Conservation (phyloP, 208 protist species). For the Angomonas ambiguus region DNA sequence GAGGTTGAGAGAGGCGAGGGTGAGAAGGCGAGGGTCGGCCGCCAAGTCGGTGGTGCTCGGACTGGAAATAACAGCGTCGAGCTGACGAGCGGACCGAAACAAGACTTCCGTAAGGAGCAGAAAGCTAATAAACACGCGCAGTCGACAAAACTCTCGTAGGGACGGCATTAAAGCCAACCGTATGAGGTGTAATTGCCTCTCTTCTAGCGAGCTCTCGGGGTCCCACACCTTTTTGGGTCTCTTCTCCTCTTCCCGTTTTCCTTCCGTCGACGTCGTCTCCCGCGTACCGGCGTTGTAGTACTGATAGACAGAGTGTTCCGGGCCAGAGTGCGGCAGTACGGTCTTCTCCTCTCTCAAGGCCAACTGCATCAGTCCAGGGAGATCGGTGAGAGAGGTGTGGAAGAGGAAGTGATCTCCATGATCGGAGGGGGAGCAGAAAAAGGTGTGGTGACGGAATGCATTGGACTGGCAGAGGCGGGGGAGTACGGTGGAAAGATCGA, state of each 20-base stretch:
- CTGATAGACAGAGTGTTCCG: neutral
- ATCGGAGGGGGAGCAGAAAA: neutral
- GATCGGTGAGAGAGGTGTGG: neutral
- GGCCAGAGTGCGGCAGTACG: neutral
- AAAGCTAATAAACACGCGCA: slow-evolving; percentile 22
- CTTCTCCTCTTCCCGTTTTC: neutral
- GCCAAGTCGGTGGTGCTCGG: no score
- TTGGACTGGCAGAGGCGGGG: neutral
- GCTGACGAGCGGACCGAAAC: neutral
- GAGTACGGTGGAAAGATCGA: neutral
- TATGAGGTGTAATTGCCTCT: neutral
- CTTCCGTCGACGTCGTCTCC: neutral
- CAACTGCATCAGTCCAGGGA: neutral
- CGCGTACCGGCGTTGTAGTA: neutral
- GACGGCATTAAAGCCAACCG: slow-evolving; percentile 14
- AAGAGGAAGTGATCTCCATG: slow-evolving; percentile 1
- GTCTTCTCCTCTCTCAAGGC: neutral
- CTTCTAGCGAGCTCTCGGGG: neutral
- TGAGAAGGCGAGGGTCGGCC: neutral
- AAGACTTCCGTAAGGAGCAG: slow-evolving; percentile 20
- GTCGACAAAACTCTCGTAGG: slow-evolving; percentile 23
- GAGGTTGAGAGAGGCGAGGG: neutral
- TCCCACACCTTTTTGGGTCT: neutral
- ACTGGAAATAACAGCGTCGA: neutral
- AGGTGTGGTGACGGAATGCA: neutral